Evolutionary conservation across 495 filamentous ascomycete genomes (phyloP), one percentile per base, ranked within the genome.

Genomic region (Staphylotrichum longicolle): DNA sequence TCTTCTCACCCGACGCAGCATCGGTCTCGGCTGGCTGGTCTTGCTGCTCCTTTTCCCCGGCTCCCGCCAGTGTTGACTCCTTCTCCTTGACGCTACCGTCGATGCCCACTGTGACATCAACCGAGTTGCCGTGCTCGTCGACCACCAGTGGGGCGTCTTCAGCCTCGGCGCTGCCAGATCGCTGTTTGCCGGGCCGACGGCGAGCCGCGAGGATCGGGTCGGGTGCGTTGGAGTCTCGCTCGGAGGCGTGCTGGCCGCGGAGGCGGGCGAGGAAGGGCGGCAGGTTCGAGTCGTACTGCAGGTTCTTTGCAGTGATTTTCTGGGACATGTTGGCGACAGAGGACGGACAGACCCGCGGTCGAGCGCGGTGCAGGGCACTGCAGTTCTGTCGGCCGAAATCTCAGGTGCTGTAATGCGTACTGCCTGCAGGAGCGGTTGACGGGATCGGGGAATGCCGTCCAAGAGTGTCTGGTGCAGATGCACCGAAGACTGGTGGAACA

Each of bases 251-350:
- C 33, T 79, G 71, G n/a, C 77, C 77, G 54, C 71, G 78, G 9
- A 84, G 75, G 7, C 74, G 74, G 39, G 78, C 78, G 42, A 84
- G 80, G 66, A 84, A 84, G 34, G 82, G 82, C 9, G 82, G 82
- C 20, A 82, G 78, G 9, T 73, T 65, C 27, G 59, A 62, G 60
- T 74, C 72, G 76, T 83, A 84, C 47, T 75, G 69, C 27, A 84
- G 77, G 71, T 83, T 83, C 59, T 83, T 84, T 66, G 77, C 64
- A 2, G 75, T 82, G 42, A 83, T 78, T 69, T 84, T 82, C 40
- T 70, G 68, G 34, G 77, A 75, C 75, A 77, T 62, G 30, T 27
- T 27, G 20, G 20, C 20, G 20, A 27, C 1, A 27, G 20, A 27
- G 20, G 20, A 27, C 20, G 20, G 1, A 27, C 20, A 27, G 20